A percentile compares a stretch with the other conserved stretches of the same genome.
phyloP scores from a whole-genome alignment of 257 asterid species.

The Solanum tarijense region DNA sequence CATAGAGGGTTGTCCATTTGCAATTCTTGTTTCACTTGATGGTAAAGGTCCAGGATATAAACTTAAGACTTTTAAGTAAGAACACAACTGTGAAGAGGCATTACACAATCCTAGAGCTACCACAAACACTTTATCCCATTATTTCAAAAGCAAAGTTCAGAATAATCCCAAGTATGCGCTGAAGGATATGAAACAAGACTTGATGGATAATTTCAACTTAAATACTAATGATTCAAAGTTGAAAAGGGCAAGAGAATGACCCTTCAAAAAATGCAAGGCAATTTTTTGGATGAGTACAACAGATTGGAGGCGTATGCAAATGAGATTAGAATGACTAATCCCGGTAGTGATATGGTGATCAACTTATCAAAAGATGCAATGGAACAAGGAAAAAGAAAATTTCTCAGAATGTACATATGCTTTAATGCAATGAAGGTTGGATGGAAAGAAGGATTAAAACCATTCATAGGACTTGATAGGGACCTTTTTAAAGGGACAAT shows the following conservation, averaged over 20 bases:
- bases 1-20: too few species aligned
- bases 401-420: neutral
- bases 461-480: neutral
- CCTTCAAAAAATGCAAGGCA: neutral
- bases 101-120: too few species aligned
- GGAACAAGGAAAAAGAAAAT: neutral
- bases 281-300: neutral
- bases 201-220: neutral
- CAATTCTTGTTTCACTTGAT: too few species aligned
- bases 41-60: too few species aligned
- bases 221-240: neutral
- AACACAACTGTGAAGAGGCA: too few species aligned
- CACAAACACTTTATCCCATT: neutral
- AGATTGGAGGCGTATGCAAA: neutral
- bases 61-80: too few species aligned
- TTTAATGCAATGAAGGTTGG: neutral
- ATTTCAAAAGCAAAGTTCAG: neutral
- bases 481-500: neutral
- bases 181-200: neutral
- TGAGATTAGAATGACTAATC: neutral
- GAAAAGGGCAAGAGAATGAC: neutral
- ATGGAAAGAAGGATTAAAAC: neutral
- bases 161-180: too few species aligned
- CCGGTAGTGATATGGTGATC: neutral
- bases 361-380: neutral